Evolutionary conservation across 495 filamentous ascomycete species (phyloP), one percentile per base, ranked within the genome.

Genomic region (Thermothielavioides terrestris): DNA sequence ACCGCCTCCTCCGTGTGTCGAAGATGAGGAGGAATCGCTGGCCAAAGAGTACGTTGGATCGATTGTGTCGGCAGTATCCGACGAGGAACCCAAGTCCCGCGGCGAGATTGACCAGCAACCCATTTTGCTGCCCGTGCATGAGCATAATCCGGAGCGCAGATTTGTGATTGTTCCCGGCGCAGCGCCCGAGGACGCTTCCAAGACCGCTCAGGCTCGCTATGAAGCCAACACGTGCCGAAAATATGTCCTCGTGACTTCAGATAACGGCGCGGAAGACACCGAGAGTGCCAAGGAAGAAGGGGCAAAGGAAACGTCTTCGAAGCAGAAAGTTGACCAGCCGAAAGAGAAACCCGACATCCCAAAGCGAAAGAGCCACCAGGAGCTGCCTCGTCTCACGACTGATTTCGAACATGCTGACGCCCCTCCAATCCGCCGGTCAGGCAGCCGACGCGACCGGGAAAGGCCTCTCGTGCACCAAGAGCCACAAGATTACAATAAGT

Each of bases 111-210:
- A 76, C 17, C 73, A 76, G 41, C 49, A 54, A 9, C 68, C 68
- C 4, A 62, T 76, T 37, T 18, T 76, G 1, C 40, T 71, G 7
- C 61, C 60, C 3, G 63, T 74, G 2, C 60, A 65, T 53, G 67
- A 74, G 23, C 44, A 67, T 42, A 76, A 76, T 42, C 65, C 70
- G 9, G 73, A 76, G 61, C 65, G 73, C 22, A 64, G 73, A 18
- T 76, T 76, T 26, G 64, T 76, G 0, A 40, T 73, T 36, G 53
- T 76, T 4, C 55, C 66, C 18, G 65, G 65, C 38, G 48, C 60
- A 17, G 56, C 48, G 23, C 36, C 14, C 22, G 52, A 65, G 14
- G 53, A 52, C 23, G 54, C 50, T 3, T 46, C 40, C 15, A 46
- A 46, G 25, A 52, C 53, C 44, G 30, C 50, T 12, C 60, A 58